Percentiles rank a stretch among this genome's conserved stretches.
Conservation (phyloP, 805 yeast species). For the Nakazawaea sp. region DNA sequence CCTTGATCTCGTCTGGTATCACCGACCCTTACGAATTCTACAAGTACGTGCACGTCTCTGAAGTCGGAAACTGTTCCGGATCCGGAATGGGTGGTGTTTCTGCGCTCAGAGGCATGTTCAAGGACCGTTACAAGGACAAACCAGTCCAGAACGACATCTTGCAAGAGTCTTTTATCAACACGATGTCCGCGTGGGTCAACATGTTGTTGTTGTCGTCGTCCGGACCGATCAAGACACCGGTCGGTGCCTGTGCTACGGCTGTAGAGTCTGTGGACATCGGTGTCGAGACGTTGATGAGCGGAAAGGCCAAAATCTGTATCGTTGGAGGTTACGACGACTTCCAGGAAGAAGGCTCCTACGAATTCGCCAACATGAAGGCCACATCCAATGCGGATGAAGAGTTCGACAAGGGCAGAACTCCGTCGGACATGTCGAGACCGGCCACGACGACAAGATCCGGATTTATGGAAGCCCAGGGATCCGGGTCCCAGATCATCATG, state of each 20-base stretch:
- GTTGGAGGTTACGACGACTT: constrained; percentile 99
- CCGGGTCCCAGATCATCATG: constrained; percentile 97
- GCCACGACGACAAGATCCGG: constrained; percentile 94
- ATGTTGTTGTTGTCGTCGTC: constrained; percentile 95
- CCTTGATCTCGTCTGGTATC: constrained; percentile 87
- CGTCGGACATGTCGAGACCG: constrained; percentile 98
- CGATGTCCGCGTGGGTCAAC: constrained; percentile 99
- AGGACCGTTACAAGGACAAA: constrained; percentile 84
- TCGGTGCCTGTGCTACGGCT: constrained; percentile 99
- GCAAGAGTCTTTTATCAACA: constrained; percentile 97
- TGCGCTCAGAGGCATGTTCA: constrained; percentile 97
- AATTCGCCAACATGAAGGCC: constrained; percentile 98
- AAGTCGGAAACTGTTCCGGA: constrained; percentile 99
- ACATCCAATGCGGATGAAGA: constrained; percentile 88
- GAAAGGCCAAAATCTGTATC: constrained; percentile 92
- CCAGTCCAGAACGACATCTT: constrained; percentile 96
- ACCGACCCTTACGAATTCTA: constrained; percentile 98
- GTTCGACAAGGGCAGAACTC: constrained; percentile 93
- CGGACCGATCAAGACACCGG: constrained; percentile 99
- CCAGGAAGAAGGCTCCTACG: constrained; percentile 98
- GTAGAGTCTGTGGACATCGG: constrained; percentile 96
- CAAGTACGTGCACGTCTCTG: constrained; percentile 96
- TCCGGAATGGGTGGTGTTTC: constrained; percentile 99
- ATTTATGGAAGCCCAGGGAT: constrained; percentile 99
- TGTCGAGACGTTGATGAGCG: constrained; percentile 85